These are phyloP conservation scores for Rosa chinensis DNA, from an alignment of 306 rosid species.

Conservation along the genomic window DNA sequence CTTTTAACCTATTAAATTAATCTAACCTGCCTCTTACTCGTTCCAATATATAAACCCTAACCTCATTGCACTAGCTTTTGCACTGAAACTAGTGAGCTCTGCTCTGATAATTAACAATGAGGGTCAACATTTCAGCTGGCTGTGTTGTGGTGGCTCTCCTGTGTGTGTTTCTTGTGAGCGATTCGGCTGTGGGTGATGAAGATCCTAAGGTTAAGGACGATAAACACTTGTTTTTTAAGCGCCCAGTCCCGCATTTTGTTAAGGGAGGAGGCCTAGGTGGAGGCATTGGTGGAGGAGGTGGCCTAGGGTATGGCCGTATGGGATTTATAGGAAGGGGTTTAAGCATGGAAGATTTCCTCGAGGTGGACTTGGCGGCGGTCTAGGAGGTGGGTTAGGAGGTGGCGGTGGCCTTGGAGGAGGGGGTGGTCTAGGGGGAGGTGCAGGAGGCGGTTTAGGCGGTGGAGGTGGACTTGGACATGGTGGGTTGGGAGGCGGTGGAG, in stretches of 20 bases:
- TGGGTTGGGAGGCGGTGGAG: slow-evolving; percentile 19
- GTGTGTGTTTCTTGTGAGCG: slow-evolving; percentile 25
- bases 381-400: slow-evolving; percentile 12
- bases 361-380: slow-evolving; percentile 22
- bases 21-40: neutral
- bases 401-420: neutral
- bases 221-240: slow-evolving; percentile 28
- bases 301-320: slow-evolving; percentile 27
- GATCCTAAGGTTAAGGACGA: slow-evolving; percentile 27
- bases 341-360: slow-evolving; percentile 13
- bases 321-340: slow-evolving; percentile 32
- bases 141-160: slow-evolving; percentile 20
- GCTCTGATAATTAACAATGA: slow-evolving; percentile 12
- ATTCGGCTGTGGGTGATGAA: slow-evolving; percentile 32
- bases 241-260: slow-evolving; percentile 18
- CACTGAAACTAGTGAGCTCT: neutral
- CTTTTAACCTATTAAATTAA: too few species aligned
- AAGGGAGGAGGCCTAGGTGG: slow-evolving; percentile 21
- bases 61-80: slow-evolving; percentile 6
- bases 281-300: too few species aligned
- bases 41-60: slow-evolving; percentile 23
- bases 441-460: too few species aligned
- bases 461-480: too few species aligned
- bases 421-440: too few species aligned
- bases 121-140: slow-evolving; percentile 2